Evolutionary conservation across 352 stramenopile genomes (phyloP).

Genomic region (Phytophthora idaei): DNA sequence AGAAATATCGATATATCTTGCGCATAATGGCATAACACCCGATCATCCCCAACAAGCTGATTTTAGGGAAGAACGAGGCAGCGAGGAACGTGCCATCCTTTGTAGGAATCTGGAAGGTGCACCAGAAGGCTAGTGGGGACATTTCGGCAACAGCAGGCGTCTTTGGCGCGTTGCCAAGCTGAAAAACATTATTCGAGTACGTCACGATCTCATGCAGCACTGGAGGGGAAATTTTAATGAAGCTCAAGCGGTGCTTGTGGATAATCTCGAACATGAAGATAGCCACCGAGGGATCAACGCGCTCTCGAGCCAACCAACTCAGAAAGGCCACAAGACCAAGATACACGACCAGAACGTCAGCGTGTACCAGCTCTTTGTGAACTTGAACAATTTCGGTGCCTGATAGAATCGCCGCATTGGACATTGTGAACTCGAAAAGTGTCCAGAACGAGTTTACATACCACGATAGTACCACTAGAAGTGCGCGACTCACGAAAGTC

Average conservation of each 20-base stretch:
- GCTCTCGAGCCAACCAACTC: slow-evolving; percentile 21
- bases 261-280: slow-evolving; percentile 35
- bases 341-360: slow-evolving; percentile 37
- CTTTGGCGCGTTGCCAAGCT: slow-evolving; percentile 8
- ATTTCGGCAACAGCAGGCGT: slow-evolving; percentile 10
- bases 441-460: slow-evolving; percentile 41
- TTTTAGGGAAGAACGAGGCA: slow-evolving; percentile 27
- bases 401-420: slow-evolving; percentile 23
- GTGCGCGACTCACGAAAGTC: slow-evolving; percentile 20
- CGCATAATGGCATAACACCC: slow-evolving; percentile 16
- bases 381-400: slow-evolving; percentile 13
- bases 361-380: slow-evolving; percentile 35
- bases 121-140: slow-evolving; percentile 28
- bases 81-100: slow-evolving; percentile 24
- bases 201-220: slow-evolving; percentile 10
- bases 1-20: slow-evolving; percentile 19
- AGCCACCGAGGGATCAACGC: slow-evolving; percentile 27
- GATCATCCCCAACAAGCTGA: slow-evolving; percentile 21
- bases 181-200: slow-evolving; percentile 16
- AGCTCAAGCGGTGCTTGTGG: slow-evolving; percentile 22
- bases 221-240: slow-evolving; percentile 8
- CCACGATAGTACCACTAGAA: slow-evolving; percentile 35
- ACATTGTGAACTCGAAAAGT: slow-evolving; percentile 36
- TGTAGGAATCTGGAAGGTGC: slow-evolving; percentile 21
- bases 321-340: slow-evolving; percentile 26